Evolutionary conservation across 257 asterid genomes (phyloP), one percentile per base, ranked within the genome.

Genomic region (Dorcoceras hygrometricum): DNA sequence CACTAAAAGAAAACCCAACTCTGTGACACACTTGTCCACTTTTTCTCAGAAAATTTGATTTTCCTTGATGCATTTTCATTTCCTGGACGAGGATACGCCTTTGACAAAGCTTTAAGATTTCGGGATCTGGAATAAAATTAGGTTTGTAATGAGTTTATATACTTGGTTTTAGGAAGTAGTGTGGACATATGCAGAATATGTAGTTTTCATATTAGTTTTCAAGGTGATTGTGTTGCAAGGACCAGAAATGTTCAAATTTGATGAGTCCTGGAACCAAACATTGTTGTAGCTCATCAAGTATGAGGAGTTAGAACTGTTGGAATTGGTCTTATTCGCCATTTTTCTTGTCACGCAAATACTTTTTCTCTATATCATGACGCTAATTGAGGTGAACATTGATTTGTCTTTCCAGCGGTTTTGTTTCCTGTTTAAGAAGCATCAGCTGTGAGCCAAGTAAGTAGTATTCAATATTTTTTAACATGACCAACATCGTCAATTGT

Each of bases 391-490:
- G 48, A n/a, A 10, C 46, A 68, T 65, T 53, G 39, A 65, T 16
- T 74, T 63, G 9, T 60, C 66, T 63, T 81, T 32, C 66, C 83
- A 83, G 95, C 23, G 80, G 84, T 61, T 69, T 61, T 46, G 78
- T 75, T 59, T 85, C 90, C 61, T 88, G 92, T 82, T 80, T 83
- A 62, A 65, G 79, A 66, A 71, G 27, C 62, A 14, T 48, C 62
- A 66, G 0, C 0, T 87, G 95, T 8, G 75, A 76, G 19, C 67
- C 16, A 74, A 59, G 95, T 88, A 79, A 83, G 92, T 78, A 51
- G 58, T 61, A 50, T 34, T 39, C 8, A 55, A 36, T 29, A 1
- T 10, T 62, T 39, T 39, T 39, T 39, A 39, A 28, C 18, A 6
- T 59, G 1, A 26, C 20, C 36, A 12, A 28, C 20, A 31, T 59